Evolutionary conservation across 176 grass and related monocot species (phyloP).

Genomic region (Raddia guianensis): DNA sequence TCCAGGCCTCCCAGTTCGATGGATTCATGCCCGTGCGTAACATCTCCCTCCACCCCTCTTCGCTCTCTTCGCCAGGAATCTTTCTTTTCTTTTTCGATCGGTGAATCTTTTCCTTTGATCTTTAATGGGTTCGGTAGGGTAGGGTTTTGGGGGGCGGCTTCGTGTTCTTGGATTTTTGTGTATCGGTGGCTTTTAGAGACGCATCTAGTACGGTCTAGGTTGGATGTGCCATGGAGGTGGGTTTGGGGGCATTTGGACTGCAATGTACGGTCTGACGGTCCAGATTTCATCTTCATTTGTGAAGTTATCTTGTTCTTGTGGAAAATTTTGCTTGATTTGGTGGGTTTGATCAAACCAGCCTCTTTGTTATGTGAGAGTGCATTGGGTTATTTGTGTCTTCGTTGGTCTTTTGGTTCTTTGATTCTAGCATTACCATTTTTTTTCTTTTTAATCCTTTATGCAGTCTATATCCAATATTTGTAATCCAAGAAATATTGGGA

Average conservation of each 20-base stretch:
- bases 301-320: neutral
- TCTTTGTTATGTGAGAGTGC: constrained; percentile 10
- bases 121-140: neutral
- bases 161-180: neutral
- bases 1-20: constrained; percentile 86
- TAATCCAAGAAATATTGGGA: neutral
- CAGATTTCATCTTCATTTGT: neutral
- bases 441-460: neutral
- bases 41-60: neutral
- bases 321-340: constrained; percentile 1
- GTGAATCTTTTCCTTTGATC: neutral
- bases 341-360: neutral
- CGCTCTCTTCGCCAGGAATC: neutral
- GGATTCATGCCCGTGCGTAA: constrained; percentile 87
- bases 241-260: constrained; percentile 19
- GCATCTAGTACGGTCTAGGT: neutral
- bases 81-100: neutral
- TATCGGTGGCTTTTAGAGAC: neutral
- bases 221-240: constrained; percentile 6
- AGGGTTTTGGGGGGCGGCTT: constrained; percentile 41
- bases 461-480: neutral
- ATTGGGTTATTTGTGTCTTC: neutral
- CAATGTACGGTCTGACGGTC: constrained; percentile 3
- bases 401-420: neutral
- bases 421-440: neutral